Conservation (phyloP, 108 stramenopile genomes). For the Chaetoceros tenuissimus region DNA sequence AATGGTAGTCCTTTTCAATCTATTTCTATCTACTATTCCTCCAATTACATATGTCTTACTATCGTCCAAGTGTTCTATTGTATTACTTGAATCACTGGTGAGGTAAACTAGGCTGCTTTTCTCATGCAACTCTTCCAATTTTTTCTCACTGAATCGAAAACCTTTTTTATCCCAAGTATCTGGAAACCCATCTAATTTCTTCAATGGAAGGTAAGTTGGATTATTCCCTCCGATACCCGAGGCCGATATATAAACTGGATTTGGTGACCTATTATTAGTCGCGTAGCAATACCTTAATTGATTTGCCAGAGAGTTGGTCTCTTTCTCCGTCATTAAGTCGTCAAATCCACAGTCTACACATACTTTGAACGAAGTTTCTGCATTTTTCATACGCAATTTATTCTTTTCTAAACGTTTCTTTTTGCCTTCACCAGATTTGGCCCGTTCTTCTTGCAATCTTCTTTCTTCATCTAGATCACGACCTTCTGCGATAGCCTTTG, state of each 20-base stretch:
- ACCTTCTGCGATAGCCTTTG: slow-evolving; percentile 56
- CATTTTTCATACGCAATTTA: slow-evolving; percentile 21
- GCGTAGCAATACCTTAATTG: slow-evolving; percentile 74
- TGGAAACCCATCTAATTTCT: slow-evolving; percentile 70
- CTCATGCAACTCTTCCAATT: slow-evolving; percentile 37
- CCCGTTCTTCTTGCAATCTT: slow-evolving; percentile 19
- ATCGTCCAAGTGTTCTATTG: slow-evolving; percentile 39
- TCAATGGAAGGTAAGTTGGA: slow-evolving; percentile 33
- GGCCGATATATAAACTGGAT: slow-evolving; percentile 42
- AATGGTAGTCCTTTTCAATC: slow-evolving; percentile 54
- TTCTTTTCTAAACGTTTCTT: slow-evolving; percentile 36
- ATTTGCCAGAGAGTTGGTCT: slow-evolving; percentile 48
- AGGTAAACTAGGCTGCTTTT: slow-evolving; percentile 56
- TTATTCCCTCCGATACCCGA: slow-evolving; percentile 24
- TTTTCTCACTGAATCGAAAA: slow-evolving; percentile 30
- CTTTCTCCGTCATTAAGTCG: slow-evolving; percentile 51
- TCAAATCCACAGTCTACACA: slow-evolving; percentile 75
- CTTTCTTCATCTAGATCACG: slow-evolving; percentile 63
- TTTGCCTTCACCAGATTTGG: slow-evolving; percentile 41
- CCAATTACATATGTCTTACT: slow-evolving; percentile 72
- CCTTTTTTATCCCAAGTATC: slow-evolving; percentile 50
- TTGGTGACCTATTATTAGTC: slow-evolving; percentile 30
- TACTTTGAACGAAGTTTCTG: slow-evolving; percentile 30
- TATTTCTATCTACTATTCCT: slow-evolving; percentile 82
- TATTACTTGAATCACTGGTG: slow-evolving; percentile 68